Base-by-base conservation (phyloP, 306 rosid species). In the Malus orientalis region DNA sequence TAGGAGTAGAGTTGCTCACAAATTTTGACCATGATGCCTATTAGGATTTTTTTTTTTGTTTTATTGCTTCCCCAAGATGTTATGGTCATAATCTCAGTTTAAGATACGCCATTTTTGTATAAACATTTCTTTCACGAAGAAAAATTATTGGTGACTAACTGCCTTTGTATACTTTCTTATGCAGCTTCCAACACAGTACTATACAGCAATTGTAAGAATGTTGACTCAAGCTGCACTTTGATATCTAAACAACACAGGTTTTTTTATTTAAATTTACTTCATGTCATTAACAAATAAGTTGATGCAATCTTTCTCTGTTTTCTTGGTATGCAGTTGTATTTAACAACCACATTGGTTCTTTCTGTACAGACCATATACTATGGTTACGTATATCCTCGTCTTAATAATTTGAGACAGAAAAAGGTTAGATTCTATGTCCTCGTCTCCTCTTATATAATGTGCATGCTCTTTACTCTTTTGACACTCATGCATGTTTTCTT, bases 141-240 rank as follows among this genome's bases (percentile, higher is more conserved):
- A 51, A 12, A 36, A 27, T 44, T 70, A 36, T 70, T 57, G 47
- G 66, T 81, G 58, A 73, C 61, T 69, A 74, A 80, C 77, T 49
- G 58, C 23, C 3, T 72, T 90, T 81, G 23, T 77, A 61, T 81
- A 63, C 76, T 80, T 85, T 44, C 54, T 77, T 77, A 49, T 87
- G 92, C 96, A 93, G 98, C 93, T 93, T 81, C 98, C 89, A 33
- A 93, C 98, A 67, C 97, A 93, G 84, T 83, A 78, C 72, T 91
- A 88, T 69, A 88, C 40, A 84, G 98, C 98, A 81, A 59, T 83
- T 96, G 98, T 93, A 84, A 71, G 89, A 51, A 74, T 78, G 75
- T 82, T 78, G 44, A 51, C 75, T 59, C 72, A 78, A 80, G 58
- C 63, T 49, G 55, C 71, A 77, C 27, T 14, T 74, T 42, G 33